phyloP scores from a whole-genome alignment of 2,329 filamentous ascomycete genomes.

The Aspergillus intermedius region DNA sequence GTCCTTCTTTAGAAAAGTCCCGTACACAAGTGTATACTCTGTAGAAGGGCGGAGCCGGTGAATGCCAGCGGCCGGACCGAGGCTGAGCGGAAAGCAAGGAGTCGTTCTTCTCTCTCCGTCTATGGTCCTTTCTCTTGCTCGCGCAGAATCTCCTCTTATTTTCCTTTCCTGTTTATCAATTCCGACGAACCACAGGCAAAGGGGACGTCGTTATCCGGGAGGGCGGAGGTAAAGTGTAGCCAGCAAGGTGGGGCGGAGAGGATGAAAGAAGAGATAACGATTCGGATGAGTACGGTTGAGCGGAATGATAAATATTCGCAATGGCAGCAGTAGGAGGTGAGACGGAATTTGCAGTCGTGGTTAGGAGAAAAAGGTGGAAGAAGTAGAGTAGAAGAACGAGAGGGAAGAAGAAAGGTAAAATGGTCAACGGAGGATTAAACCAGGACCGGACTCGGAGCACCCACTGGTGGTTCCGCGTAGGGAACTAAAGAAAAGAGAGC shows the following conservation, averaged over 20 bases:
- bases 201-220: neutral
- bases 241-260: neutral
- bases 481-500: neutral
- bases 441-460: slow-evolving; percentile 1
- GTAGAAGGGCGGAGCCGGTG: neutral
- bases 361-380: neutral
- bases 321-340: neutral
- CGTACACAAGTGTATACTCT: neutral
- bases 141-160: neutral
- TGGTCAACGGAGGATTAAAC: neutral
- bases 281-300: neutral
- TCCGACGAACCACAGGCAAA: neutral
- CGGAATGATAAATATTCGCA: neutral
- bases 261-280: neutral
- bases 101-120: neutral
- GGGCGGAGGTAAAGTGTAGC: neutral
- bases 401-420: neutral
- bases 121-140: neutral
- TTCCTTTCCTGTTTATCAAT: neutral
- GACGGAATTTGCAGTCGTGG: neutral
- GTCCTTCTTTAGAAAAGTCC: slow-evolving; percentile 2
- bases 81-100: neutral
- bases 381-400: slow-evolving; percentile 1
- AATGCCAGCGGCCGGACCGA: neutral
- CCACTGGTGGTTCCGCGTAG: neutral